These are phyloP conservation scores for Thielaviopsis euricoi DNA, from an alignment of 2,329 filamentous ascomycete genomes.

Conservation along the genomic window DNA sequence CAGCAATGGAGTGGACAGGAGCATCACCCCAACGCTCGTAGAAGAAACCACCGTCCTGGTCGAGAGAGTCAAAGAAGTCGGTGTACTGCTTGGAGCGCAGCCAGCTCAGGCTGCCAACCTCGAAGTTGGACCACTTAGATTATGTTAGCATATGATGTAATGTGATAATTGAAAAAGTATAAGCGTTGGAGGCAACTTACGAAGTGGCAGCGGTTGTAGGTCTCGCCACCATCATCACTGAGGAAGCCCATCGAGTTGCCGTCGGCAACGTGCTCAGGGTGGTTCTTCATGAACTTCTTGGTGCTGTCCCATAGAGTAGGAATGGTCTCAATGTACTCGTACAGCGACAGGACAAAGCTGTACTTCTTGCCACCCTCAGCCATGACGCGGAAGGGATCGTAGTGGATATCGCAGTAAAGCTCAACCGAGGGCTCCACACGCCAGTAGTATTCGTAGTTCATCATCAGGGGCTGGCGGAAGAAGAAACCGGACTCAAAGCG, in stretches of 20 bases:
- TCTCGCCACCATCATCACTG: constrained; percentile 78
- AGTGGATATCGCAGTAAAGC: constrained; percentile 88
- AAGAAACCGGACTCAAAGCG: constrained; percentile 98
- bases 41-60: constrained; percentile 90
- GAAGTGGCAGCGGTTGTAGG: constrained; percentile 96
- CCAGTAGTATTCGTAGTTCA: constrained; percentile 99
- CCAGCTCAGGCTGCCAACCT: constrained; percentile 89
- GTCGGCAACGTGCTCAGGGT: constrained; percentile 73
- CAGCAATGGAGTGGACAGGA: constrained; percentile 94
- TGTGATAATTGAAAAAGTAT: not conserved
- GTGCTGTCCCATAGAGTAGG: constrained; percentile 88
- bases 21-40: constrained; percentile 98
- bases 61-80: constrained; percentile 80
- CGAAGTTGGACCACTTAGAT: constrained; percentile 93
- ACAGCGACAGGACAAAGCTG: constrained; percentile 86
- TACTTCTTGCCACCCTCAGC: constrained; percentile 95
- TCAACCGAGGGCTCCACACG: constrained; percentile 94
- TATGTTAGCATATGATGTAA: too few species aligned
- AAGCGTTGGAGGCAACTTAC: constrained; percentile 36
- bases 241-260: constrained; percentile 83
- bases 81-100: constrained; percentile 74
- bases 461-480: constrained; percentile 85
- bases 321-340: constrained; percentile 94
- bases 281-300: constrained; percentile 82
- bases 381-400: constrained; percentile 96